These are phyloP conservation scores for Metarhizium rileyi DNA, from an alignment of 2,329 filamentous ascomycete genomes.

Conservation along the genomic window DNA sequence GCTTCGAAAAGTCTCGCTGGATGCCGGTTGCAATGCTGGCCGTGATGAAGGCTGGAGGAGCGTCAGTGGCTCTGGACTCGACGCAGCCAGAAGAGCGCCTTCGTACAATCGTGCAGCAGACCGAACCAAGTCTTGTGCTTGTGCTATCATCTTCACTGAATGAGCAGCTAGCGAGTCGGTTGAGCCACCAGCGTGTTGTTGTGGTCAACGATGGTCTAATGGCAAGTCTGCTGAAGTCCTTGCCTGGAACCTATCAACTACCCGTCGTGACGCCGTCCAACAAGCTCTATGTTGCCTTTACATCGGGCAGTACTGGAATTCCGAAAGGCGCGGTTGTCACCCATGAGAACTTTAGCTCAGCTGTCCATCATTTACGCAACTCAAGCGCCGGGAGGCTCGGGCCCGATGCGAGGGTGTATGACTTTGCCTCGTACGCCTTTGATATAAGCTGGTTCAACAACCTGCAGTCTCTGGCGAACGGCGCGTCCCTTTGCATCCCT, in stretches of 20 bases:
- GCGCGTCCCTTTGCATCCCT: slow-evolving; percentile 12
- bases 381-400: not conserved
- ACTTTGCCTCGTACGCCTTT: slow-evolving; percentile 8
- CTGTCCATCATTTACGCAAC: not conserved
- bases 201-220: not conserved
- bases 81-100: not conserved
- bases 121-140: not conserved
- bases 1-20: slow-evolving; percentile 18
- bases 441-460: slow-evolving; percentile 12
- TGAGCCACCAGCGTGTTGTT: not conserved
- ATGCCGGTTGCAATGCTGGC: slow-evolving; percentile 14
- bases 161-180: not conserved
- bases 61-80: slow-evolving; percentile 12
- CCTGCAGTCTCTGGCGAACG: slow-evolving; percentile 9
- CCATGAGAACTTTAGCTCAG: slow-evolving; percentile 11
- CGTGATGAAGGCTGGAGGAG: slow-evolving; percentile 15
- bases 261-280: slow-evolving; percentile 2
- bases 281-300: slow-evolving; percentile 12
- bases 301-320: slow-evolving; percentile 11
- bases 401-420: not conserved
- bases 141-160: not conserved
- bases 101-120: not conserved
- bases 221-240: not conserved
- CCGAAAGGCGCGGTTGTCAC: slow-evolving; percentile 16
- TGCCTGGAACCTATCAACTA: not conserved